Base-by-base conservation (phyloP, 768 basidiomycete genomes). In the Epithele typhae region DNA sequence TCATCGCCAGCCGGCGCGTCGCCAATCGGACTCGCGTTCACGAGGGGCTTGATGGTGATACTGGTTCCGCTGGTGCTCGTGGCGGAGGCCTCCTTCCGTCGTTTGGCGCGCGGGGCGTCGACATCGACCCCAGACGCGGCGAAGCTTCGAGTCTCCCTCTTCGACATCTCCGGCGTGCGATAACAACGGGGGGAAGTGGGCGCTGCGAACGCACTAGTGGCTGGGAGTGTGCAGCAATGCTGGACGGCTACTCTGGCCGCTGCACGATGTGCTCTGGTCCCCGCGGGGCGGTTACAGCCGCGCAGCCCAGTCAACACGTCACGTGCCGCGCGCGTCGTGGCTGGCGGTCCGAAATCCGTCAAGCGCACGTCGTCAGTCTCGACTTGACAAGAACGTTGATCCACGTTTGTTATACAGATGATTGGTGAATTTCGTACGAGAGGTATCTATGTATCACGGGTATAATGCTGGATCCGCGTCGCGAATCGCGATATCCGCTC, bases 51-150 rank as follows among this genome's bases (percentile, higher is more conserved):
- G 35, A 41, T 32, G 22, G 43, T 38, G 17, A 46, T 30, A 42
- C 40, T 46, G 3, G 51, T 39, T 23, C 32, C 27, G 8, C 8
- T 14, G 35, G 15, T 45, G 18, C 22, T 36, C 39, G 61, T 59
- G 48, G 64, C 59, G 30, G 53, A 49, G 42, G 64, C 64, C 35
- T 74, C 74, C 58, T 68, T 76, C 57, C 75, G 71, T 63, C 76
- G 69, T 64, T 77, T 79, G 62, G 70, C 64, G 51, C 72, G 76
- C 53, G 74, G 73, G 46, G 62, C 68, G 53, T 75, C 73, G 57
- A 66, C 48, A 54, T 70, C 74, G 49, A 69, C 62, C 37, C 57
- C 59, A 38, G 62, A 67, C 43, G 63, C 68, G 33, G 61, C 59
- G 45, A 68, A 51, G 55, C 50, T 60, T 25, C 56, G 73, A 46